phyloP scores from a whole-genome alignment of 2,329 filamentous ascomycete genomes.

The Hypoxylon sp. region DNA sequence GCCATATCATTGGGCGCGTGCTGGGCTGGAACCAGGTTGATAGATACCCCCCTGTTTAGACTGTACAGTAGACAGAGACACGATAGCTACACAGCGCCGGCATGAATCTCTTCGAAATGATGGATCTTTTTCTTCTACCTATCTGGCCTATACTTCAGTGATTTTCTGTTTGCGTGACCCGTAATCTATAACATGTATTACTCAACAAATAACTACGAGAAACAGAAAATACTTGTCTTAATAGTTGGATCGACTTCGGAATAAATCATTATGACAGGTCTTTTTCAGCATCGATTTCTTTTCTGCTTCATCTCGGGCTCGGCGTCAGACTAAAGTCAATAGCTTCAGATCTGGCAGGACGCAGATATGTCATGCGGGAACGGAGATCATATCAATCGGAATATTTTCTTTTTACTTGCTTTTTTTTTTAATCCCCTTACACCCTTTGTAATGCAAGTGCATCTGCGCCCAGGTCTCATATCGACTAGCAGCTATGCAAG shows the following conservation, averaged over 20 bases:
- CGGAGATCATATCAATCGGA: slow-evolving; percentile 30
- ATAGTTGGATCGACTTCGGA: neutral
- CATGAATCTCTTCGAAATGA: slow-evolving; percentile 50
- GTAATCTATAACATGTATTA: slow-evolving; percentile 15
- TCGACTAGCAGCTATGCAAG: slow-evolving; percentile 33
- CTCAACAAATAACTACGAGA: slow-evolving; percentile 8
- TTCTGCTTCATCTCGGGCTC: slow-evolving; percentile 9
- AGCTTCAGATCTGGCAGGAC: slow-evolving; percentile 25
- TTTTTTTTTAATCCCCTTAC: slow-evolving; percentile 5
- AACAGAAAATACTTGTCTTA: slow-evolving; percentile 5
- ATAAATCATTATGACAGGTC: slow-evolving; percentile 39
- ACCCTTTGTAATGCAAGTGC: slow-evolving; percentile 17
- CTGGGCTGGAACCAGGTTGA: slow-evolving; percentile 55
- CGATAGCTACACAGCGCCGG: slow-evolving; percentile 52
- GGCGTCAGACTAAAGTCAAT: slow-evolving; percentile 16
- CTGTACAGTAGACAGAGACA: slow-evolving; percentile 54
- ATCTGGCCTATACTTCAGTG: neutral
- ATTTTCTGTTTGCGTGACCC: neutral
- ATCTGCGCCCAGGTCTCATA: slow-evolving; percentile 33
- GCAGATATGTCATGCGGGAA: slow-evolving; percentile 18
- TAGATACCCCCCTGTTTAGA: slow-evolving; percentile 56
- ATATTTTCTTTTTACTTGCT: slow-evolving; percentile 24
- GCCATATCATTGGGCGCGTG: slow-evolving; percentile 48
- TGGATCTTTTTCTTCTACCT: slow-evolving; percentile 46
- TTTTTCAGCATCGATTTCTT: slow-evolving; percentile 16